A percentile compares a stretch with the other conserved stretches of the same genome.
Conservation (phyloP, 805 yeast species). For the Candida hungchunana region DNA sequence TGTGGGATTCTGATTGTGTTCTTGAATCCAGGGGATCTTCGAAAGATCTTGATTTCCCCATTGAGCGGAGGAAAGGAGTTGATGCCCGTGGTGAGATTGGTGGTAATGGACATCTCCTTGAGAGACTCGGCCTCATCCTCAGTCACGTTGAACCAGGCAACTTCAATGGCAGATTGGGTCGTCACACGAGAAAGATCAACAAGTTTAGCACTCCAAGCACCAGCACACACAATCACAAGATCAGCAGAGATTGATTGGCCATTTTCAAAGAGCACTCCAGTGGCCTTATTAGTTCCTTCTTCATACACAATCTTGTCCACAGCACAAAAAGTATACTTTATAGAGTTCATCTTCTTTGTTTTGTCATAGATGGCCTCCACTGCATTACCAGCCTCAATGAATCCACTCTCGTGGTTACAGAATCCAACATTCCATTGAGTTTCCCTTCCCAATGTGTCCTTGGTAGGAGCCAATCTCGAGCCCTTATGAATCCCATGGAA, state of each 20-base stretch:
- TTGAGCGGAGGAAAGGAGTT: conserved; percentile 18
- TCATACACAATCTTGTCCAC: conserved; percentile 12
- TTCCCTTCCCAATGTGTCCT: conserved; percentile 18
- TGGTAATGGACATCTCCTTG: conserved; percentile 15
- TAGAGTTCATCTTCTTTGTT: conserved; percentile 8
- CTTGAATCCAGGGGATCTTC: conserved; percentile 15
- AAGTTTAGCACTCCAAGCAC: conserved; percentile 19
- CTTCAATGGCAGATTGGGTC: conserved; percentile 15
- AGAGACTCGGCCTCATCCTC: conserved; percentile 11
- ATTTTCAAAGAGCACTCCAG: conserved; percentile 12
- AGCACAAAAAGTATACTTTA: conserved; percentile 9
- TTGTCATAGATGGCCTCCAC: conserved; percentile 12
- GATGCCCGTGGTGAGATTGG: conserved; percentile 16
- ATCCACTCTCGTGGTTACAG: conserved; percentile 10
- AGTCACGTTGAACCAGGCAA: conserved; percentile 15
- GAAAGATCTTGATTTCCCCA: conserved; percentile 14
- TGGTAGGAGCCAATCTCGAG: neutral
- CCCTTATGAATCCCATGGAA: conserved; percentile 9
- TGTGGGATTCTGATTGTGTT: conserved; percentile 10
- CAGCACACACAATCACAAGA: conserved; percentile 16
- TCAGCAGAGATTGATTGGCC: conserved; percentile 5
- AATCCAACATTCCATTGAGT: conserved; percentile 17
- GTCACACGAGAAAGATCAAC: conserved; percentile 13
- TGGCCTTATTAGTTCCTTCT: conserved; percentile 14
- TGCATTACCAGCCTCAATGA: conserved; percentile 16